Evolutionary conservation across 495 filamentous ascomycete genomes (phyloP).

Genomic region (Diplogelasinospora grovesii): DNA sequence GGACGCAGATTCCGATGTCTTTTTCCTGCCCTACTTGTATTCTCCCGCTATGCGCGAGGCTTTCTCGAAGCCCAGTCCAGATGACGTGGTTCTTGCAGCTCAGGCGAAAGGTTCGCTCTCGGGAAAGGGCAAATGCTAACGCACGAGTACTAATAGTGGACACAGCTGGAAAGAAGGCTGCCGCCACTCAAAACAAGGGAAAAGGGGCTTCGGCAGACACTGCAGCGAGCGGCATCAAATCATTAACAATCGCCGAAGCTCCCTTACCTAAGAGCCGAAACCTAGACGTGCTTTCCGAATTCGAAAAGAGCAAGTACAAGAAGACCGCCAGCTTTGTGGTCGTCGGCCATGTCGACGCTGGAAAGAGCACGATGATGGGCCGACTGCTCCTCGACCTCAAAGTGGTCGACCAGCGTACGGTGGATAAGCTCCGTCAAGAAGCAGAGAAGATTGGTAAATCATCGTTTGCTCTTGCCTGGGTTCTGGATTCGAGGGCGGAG

Average conservation of each 20-base stretch:
- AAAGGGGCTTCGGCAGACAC: conserved; percentile 26
- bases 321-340: conserved; percentile 90
- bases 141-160: conserved; percentile 36
- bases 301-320: conserved; percentile 67
- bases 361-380: conserved; percentile 97
- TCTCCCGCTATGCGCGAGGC: conserved; percentile 41
- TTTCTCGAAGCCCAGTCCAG: conserved; percentile 88
- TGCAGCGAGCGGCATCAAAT: conserved; percentile 45
- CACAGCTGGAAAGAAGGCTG: conserved; percentile 40
- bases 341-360: conserved; percentile 94
- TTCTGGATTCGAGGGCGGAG: conserved; percentile 82
- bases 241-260: conserved; percentile 60
- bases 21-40: conserved; percentile 47
- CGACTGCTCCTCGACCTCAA: conserved; percentile 83
- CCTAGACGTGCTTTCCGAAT: conserved; percentile 76
- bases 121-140: conserved; percentile 31
- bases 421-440: conserved; percentile 82
- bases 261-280: conserved; percentile 77
- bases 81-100: conserved; percentile 81
- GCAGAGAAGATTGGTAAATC: conserved; percentile 88
- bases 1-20: too few species aligned
- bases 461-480: conserved; percentile 95
- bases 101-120: conserved; percentile 81
- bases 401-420: conserved; percentile 76
- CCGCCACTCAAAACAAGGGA: conserved; percentile 26